A percentile compares a stretch with the other conserved stretches of the same genome.
Evolutionary conservation across 495 filamentous ascomycete genomes (phyloP).

Genomic region (Bathelium albidoporum): DNA sequence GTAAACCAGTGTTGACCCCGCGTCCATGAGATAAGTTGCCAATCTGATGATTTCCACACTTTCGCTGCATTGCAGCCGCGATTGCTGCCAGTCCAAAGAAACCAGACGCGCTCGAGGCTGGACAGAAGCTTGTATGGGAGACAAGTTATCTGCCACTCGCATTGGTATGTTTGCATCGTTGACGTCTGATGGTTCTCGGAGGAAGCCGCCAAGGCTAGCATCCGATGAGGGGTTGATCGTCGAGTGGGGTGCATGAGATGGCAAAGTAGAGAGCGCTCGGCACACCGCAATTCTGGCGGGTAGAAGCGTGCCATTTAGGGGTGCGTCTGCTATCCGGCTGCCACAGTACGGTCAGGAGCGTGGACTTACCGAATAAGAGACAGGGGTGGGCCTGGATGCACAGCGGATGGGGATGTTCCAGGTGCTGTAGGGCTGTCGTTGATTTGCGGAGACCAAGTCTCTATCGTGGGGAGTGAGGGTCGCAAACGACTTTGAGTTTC

Average conservation of each 20-base stretch:
- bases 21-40: too few species aligned
- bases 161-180: too few species aligned
- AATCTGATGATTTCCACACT: background rate
- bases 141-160: too few species aligned
- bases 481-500: background rate
- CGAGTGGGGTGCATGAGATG: conserved; percentile 3
- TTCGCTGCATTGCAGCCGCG: too few species aligned
- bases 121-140: too few species aligned
- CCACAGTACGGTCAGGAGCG: background rate
- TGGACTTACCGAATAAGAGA: background rate
- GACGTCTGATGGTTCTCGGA: background rate
- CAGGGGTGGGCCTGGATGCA: background rate
- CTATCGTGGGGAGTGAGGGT: background rate
- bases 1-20: too few species aligned
- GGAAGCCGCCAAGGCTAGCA: background rate
- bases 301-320: background rate
- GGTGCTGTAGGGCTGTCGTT: background rate
- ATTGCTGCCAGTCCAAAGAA: too few species aligned
- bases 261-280: background rate
- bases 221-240: background rate
- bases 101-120: too few species aligned
- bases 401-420: background rate
- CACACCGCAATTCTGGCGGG: background rate
- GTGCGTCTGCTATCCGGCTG: background rate
- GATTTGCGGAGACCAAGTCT: background rate